Percentiles rank a stretch among this genome's conserved stretches.
These are phyloP conservation scores for Penicillium sclerotiorum DNA, from an alignment of 2,329 filamentous ascomycete genomes.

Conservation along the genomic window DNA sequence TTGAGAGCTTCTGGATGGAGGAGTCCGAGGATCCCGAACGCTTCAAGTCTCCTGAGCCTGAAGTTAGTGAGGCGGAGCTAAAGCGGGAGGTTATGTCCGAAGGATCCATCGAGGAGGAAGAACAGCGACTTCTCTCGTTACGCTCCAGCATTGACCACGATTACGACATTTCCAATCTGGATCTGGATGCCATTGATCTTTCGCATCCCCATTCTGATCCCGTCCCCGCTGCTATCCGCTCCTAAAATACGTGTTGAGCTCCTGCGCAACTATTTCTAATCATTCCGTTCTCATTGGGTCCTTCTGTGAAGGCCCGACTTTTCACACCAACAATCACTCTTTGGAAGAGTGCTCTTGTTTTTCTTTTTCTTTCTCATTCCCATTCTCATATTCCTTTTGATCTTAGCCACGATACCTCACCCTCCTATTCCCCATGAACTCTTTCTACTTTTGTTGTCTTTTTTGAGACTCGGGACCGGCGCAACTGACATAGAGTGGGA, in stretches of 20 bases:
- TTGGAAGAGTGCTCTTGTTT: slow-evolving; percentile 1
- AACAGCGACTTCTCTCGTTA: slow-evolving; percentile 39
- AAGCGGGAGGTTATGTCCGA: slow-evolving; percentile 28
- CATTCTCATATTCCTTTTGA: slow-evolving; percentile 8
- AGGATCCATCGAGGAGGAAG: slow-evolving; percentile 33
- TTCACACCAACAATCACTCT: slow-evolving; percentile 6
- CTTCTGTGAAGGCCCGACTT: slow-evolving; percentile 22
- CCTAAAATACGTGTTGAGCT: slow-evolving; percentile 5
- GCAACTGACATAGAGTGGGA: slow-evolving; percentile 39
- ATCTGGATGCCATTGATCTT: slow-evolving; percentile 22
- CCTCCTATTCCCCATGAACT: slow-evolving; percentile 11
- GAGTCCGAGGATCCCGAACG: slow-evolving; percentile 55
- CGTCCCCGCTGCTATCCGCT: slow-evolving; percentile 5
- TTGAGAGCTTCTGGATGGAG: slow-evolving; percentile 74
- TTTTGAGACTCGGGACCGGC: slow-evolving; percentile 23
- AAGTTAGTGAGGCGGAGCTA: slow-evolving; percentile 32
- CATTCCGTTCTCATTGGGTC: slow-evolving; percentile 5
- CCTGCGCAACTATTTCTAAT: not conserved
- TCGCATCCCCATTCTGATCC: slow-evolving; percentile 12
- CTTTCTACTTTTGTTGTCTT: slow-evolving; percentile 11
- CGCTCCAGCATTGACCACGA: slow-evolving; percentile 39
- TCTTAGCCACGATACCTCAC: slow-evolving; percentile 26
- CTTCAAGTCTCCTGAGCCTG: slow-evolving; percentile 36
- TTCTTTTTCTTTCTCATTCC: slow-evolving; percentile 9
- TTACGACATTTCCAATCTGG: slow-evolving; percentile 30